phyloP scores from a whole-genome alignment of 768 basidiomycete genomes.

The Harrya chromipes region DNA sequence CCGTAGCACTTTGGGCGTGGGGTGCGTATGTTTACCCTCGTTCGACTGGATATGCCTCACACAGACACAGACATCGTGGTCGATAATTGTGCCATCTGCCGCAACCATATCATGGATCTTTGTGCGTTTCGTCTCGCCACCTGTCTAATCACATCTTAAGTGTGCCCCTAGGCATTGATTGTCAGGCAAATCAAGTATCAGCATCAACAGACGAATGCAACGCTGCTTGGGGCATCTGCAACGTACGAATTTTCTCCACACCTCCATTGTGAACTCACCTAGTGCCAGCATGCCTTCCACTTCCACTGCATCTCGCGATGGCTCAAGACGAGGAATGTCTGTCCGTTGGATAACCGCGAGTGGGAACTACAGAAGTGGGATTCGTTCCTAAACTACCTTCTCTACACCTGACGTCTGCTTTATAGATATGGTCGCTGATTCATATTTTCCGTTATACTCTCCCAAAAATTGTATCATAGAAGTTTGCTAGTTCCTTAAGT shows the following conservation, averaged over 20 bases:
- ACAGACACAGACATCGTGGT: conserved; percentile 82
- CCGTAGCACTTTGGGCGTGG: conserved; percentile 98
- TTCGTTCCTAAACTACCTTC: background rate
- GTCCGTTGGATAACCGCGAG: conserved; percentile 92
- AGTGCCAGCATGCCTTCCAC: conserved; percentile 90
- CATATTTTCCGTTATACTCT: background rate
- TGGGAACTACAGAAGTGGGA: conserved; percentile 96
- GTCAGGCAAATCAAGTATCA: conserved; percentile 98
- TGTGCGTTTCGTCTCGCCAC: conserved; percentile 52
- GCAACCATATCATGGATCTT: conserved; percentile 99
- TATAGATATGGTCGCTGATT: conserved; percentile 42
- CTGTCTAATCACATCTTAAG: conserved; percentile 3
- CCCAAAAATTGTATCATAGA: conserved; percentile 19
- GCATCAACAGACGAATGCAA: conserved; percentile 97
- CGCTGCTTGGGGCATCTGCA: conserved; percentile 99
- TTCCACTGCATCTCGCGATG: conserved; percentile 99
- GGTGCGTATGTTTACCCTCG: conserved; percentile 46
- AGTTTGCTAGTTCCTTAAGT: conserved; percentile 4
- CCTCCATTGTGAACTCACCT: background rate
- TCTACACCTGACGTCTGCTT: background rate
- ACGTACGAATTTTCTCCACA: conserved; percentile 45
- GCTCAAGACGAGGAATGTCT: conserved; percentile 97
- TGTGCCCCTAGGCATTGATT: conserved; percentile 81
- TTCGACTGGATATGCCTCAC: conserved; percentile 10
- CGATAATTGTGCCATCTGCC: conserved; percentile 99